Percentiles rank a stretch among this genome's conserved stretches.
phyloP scores from a whole-genome alignment of 2,329 filamentous ascomycete genomes.

The Beauveria brongniartii region DNA sequence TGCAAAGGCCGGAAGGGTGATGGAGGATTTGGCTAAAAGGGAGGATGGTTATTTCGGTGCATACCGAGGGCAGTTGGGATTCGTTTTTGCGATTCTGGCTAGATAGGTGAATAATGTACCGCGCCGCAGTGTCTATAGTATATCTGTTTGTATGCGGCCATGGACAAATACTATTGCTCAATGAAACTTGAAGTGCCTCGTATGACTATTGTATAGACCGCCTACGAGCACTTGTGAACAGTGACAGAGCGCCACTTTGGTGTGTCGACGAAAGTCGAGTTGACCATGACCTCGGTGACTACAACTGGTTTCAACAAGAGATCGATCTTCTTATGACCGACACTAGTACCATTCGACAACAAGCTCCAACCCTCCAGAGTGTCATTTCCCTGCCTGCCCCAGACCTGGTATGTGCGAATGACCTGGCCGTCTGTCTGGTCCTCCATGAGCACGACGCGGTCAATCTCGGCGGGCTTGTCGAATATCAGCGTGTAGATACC shows the following conservation, averaged over 20 bases:
- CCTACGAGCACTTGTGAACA: slow-evolving; percentile 17
- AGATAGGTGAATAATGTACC: not conserved
- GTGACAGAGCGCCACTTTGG: slow-evolving; percentile 18
- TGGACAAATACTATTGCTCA: no score
- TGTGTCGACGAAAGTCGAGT: slow-evolving; percentile 18
- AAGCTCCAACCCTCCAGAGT: slow-evolving; percentile 14
- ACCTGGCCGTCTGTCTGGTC: slow-evolving; percentile 20
- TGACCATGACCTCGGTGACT: slow-evolving; percentile 17
- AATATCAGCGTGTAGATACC: slow-evolving; percentile 11
- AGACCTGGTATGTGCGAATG: slow-evolving; percentile 18
- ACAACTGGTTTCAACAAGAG: slow-evolving; percentile 14
- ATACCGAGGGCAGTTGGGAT: slow-evolving; percentile 10
- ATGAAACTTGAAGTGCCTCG: not conserved
- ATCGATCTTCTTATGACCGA: slow-evolving; percentile 21
- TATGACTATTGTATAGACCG: no score
- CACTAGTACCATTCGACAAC: slow-evolving; percentile 18
- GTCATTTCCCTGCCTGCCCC: slow-evolving; percentile 14
- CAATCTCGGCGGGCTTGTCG: slow-evolving; percentile 14
- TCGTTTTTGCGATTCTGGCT: slow-evolving; percentile 12
- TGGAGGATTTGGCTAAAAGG: not conserved
- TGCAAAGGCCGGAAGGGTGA: not conserved
- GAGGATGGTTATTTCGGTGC: slow-evolving; percentile 8
- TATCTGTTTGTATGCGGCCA: no score
- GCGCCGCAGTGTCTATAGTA: no score
- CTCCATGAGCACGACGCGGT: slow-evolving; percentile 20